phyloP scores from a whole-genome alignment of 352 stramenopile species.

The Globisporangium radiosum region DNA sequence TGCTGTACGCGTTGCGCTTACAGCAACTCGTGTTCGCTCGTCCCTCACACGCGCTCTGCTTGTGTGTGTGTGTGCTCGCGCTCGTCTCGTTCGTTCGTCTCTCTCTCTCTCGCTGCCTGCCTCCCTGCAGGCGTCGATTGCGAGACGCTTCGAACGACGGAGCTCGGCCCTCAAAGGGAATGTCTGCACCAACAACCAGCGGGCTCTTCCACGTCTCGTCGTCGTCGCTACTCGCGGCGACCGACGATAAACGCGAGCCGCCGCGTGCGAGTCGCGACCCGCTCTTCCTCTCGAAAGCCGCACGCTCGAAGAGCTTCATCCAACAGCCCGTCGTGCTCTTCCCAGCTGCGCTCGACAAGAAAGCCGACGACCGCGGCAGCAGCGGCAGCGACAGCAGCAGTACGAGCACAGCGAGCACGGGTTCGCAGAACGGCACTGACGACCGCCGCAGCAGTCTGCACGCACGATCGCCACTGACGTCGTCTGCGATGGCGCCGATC shows the following conservation, averaged over 20 bases:
- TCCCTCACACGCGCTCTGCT: too few species aligned
- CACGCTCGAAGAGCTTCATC: slow-evolving; percentile 16
- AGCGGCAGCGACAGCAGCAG: slow-evolving; percentile 18
- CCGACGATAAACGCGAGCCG: slow-evolving; percentile 22
- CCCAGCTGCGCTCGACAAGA: slow-evolving; percentile 10
- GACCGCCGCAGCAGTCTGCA: background rate
- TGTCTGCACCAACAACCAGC: slow-evolving; percentile 11
- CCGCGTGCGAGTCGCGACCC: background rate
- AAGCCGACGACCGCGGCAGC: slow-evolving; percentile 15
- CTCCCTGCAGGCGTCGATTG: too few species aligned
- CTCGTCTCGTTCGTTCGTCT: background rate
- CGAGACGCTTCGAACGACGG: too few species aligned
- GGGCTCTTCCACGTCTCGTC: slow-evolving; percentile 23
- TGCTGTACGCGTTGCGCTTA: too few species aligned
- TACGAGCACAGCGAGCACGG: slow-evolving; percentile 14
- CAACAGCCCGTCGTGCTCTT: slow-evolving; percentile 15
- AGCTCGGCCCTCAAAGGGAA: background rate
- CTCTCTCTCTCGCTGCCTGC: background rate
- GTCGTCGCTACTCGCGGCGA: slow-evolving; percentile 22
- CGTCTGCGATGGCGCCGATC: background rate
- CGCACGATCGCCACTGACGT: background rate
- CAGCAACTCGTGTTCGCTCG: background rate
- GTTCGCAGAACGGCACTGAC: slow-evolving; percentile 7
- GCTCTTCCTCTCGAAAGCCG: slow-evolving; percentile 3
- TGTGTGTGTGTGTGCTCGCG: background rate